phyloP scores from a whole-genome alignment of 495 filamentous ascomycete genomes.

The Lasiosphaeria miniovina region DNA sequence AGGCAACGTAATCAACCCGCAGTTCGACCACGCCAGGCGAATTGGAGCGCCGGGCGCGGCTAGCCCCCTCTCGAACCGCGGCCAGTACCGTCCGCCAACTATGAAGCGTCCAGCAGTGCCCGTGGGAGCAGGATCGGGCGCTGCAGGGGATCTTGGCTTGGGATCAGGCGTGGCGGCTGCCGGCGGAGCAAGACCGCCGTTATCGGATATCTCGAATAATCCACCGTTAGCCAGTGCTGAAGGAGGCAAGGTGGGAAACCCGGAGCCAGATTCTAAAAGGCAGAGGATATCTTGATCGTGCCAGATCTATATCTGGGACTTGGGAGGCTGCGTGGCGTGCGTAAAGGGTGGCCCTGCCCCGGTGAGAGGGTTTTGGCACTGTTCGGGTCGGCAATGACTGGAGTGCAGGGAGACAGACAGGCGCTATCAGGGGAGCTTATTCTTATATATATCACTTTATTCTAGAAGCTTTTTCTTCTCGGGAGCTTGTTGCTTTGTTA shows the following conservation, averaged over 20 bases:
- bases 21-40: slow-evolving; percentile 61
- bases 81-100: slow-evolving; percentile 58
- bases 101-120: slow-evolving; percentile 44
- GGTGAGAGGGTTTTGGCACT: no score
- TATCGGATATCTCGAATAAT: slow-evolving; percentile 41
- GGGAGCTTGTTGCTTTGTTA: no score
- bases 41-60: slow-evolving; percentile 68
- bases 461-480: no score
- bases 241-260: slow-evolving; percentile 17
- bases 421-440: no score
- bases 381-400: no score
- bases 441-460: no score
- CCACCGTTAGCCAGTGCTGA: slow-evolving; percentile 7
- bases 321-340: no score
- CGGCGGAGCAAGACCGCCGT: slow-evolving; percentile 27
- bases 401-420: no score
- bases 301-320: no score
- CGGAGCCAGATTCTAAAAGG: slow-evolving; percentile 36
- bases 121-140: no score
- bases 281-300: slow-evolving; percentile 35
- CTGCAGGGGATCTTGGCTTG: neutral
- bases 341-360: no score
- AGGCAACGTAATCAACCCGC: slow-evolving; percentile 65
- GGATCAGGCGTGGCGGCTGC: neutral
- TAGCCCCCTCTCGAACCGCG: slow-evolving; percentile 57